Evolutionary conservation across 2,329 filamentous ascomycete species (phyloP).

Genomic region (Calonectria crousiana): DNA sequence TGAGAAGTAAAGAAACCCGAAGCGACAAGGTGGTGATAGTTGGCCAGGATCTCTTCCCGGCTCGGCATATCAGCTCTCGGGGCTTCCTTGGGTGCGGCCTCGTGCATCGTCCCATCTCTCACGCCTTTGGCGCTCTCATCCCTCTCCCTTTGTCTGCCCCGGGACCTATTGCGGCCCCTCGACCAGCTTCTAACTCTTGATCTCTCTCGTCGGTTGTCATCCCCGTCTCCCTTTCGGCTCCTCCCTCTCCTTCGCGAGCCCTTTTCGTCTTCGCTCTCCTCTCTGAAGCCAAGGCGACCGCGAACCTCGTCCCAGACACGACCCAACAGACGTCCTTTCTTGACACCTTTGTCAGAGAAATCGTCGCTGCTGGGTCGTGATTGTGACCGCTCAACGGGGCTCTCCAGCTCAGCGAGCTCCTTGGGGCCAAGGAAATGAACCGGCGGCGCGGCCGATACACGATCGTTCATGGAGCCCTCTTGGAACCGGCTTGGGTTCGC

Average conservation of each 20-base stretch:
- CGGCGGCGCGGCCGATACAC: slow-evolving; percentile 78
- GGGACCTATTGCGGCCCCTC: slow-evolving; percentile 12
- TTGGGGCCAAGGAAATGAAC: slow-evolving; percentile 70
- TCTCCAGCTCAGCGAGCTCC: slow-evolving; percentile 48
- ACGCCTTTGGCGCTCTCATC: slow-evolving; percentile 29
- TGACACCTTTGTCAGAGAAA: slow-evolving; percentile 48
- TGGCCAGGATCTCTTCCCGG: slow-evolving; percentile 66
- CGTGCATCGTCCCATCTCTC: slow-evolving; percentile 22
- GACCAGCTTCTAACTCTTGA: slow-evolving; percentile 15
- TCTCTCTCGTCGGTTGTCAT: slow-evolving; percentile 26
- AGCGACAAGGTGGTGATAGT: slow-evolving; percentile 68
- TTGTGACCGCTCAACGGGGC: slow-evolving; percentile 32
- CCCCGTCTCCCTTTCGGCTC: slow-evolving; percentile 35
- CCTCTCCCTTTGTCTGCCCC: slow-evolving; percentile 32
- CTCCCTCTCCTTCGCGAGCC: slow-evolving; percentile 38
- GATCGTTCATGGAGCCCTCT: slow-evolving; percentile 90
- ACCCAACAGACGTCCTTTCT: slow-evolving; percentile 49
- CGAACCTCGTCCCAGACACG: slow-evolving; percentile 55
- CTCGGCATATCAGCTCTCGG: slow-evolving; percentile 45
- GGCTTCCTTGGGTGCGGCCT: slow-evolving; percentile 21
- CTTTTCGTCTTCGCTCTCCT: slow-evolving; percentile 41
- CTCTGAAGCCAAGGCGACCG: slow-evolving; percentile 47
- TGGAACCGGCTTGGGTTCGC: slow-evolving; percentile 67
- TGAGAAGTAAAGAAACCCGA: slow-evolving; percentile 70
- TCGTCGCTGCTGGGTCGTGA: slow-evolving; percentile 44